Conservation (phyloP, 805 yeast genomes). For the Schizosaccharomyces osmophilus region DNA sequence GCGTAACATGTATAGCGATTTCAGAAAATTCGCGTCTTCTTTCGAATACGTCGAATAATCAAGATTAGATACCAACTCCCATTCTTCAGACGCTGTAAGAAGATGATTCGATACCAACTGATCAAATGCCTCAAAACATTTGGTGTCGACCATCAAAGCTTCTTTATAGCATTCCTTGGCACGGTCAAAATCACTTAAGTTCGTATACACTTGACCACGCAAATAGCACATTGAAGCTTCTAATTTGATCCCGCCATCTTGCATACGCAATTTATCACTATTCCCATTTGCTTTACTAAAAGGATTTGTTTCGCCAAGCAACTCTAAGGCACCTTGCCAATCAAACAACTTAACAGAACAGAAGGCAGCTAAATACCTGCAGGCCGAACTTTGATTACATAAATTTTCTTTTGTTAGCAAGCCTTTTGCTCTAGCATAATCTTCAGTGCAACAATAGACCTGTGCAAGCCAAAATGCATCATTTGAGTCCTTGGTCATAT, state of each 20-base stretch:
- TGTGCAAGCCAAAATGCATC: conserved; percentile 96
- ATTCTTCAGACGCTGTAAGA: conserved; percentile 64
- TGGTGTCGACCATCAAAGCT: conserved; percentile 66
- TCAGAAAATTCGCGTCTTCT: conserved; percentile 60
- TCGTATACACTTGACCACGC: conserved; percentile 60
- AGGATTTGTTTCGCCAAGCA: conserved; percentile 65
- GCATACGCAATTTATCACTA: conserved; percentile 6
- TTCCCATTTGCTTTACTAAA: conserved; percentile 22
- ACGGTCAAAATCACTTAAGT: conserved; percentile 57
- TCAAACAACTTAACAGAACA: conserved; percentile 19
- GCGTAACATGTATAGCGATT: conserved; percentile 46
- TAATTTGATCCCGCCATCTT: conserved; percentile 65
- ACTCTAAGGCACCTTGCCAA: conserved; percentile 73
- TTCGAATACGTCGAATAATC: conserved; percentile 31
- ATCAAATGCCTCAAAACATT: conserved; percentile 80
- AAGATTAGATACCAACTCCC: conserved; percentile 44
- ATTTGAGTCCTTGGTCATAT: conserved; percentile 59
- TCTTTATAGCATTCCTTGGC: conserved; percentile 75
- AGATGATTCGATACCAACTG: conserved; percentile 48
- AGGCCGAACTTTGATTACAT: conserved; percentile 34
- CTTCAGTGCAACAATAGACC: conserved; percentile 52
- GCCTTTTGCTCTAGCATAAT: conserved; percentile 55
- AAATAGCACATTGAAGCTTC: conserved; percentile 72
- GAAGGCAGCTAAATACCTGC: conserved; percentile 58
- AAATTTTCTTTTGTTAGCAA: conserved; percentile 34